Conservation (phyloP, 257 asterid species). For the Salvia hispanica region DNA sequence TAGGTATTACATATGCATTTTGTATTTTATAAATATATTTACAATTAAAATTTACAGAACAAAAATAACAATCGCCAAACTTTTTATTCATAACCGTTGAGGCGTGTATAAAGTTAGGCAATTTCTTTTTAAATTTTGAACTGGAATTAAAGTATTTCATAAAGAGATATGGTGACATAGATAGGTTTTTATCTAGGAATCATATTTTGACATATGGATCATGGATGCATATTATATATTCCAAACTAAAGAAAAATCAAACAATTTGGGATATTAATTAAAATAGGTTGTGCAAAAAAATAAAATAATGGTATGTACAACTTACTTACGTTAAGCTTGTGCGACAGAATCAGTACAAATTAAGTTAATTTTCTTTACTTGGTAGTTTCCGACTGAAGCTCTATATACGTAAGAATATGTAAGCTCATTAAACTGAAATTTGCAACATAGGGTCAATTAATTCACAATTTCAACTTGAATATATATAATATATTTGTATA, state of each 20-base stretch:
- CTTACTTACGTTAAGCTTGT: too few relatives aligned
- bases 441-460: too few relatives aligned
- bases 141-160: slow-evolving; percentile 1
- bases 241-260: slow-evolving; percentile 14
- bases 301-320: too few relatives aligned
- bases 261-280: not conserved
- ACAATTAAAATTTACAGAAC: not conserved
- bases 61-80: not conserved
- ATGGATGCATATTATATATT: not conserved
- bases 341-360: too few relatives aligned
- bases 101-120: slow-evolving; percentile 10
- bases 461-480: too few relatives aligned
- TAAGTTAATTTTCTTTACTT: too few relatives aligned
- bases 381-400: too few relatives aligned
- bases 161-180: slow-evolving; percentile 8
- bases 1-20: too few relatives aligned
- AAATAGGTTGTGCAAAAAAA: too few relatives aligned
- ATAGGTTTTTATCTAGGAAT: not conserved
- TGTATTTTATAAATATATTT: not conserved
- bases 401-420: too few relatives aligned
- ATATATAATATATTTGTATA: too few relatives aligned
- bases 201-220: not conserved
- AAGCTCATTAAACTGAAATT: too few relatives aligned
- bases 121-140: slow-evolving; percentile 26
- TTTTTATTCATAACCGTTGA: slow-evolving; percentile 4